Evolutionary conservation across 371 early-diverging fungal species (phyloP), one percentile per base, ranked within the genome.

Genomic region (Fennellomyces sp.): DNA sequence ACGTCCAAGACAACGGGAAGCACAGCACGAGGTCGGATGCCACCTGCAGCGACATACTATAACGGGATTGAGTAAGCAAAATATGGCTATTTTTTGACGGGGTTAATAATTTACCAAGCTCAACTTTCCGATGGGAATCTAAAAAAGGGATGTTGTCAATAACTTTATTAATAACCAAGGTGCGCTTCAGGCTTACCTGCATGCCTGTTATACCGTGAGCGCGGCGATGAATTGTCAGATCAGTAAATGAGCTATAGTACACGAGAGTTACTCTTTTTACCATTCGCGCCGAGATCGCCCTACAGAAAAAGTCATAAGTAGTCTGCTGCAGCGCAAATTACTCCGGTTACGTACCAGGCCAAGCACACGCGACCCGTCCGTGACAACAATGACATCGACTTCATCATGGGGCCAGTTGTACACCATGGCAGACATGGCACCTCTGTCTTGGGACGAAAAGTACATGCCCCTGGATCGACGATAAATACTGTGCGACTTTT

Each of bases 161-260:
- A 38, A 11, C 4, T 5, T 45, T 45, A 21, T 27, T 45, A 45
- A 45, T 23, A 23, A 23, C 8, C 5, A 1, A 45, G n/a, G 21
- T 21, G 21, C 17, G 23, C 7, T 23, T 26, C 1, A 38, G 45
- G 29, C 29, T 17, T 56, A 56, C 57, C 52, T 82, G 84, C 88
- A 88, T 88, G 53, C 88, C 88, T 60, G 84, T 86, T 13, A 82
- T 84, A 15, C 88, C 88, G 50, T 87, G 63, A n/a, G n/a, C n/a
- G n/a, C n/a, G n/a, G n/a, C n/a, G n/a, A n/a, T n/a, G n/a, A n/a
- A n/a, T n/a, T n/a, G n/a, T n/a, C 35, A 35, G 8, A 35, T 35
- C 8, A 35, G 15, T 11, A 11, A 35, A 11, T 5, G 39, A 39
- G 5, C 39, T 39, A 39, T 39, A 39, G 17, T n/a, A 39, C n/a